Evolutionary conservation across 495 filamentous ascomycete species (phyloP), one percentile per base, ranked within the genome.

Genomic region (Chaetomium fimeti): DNA sequence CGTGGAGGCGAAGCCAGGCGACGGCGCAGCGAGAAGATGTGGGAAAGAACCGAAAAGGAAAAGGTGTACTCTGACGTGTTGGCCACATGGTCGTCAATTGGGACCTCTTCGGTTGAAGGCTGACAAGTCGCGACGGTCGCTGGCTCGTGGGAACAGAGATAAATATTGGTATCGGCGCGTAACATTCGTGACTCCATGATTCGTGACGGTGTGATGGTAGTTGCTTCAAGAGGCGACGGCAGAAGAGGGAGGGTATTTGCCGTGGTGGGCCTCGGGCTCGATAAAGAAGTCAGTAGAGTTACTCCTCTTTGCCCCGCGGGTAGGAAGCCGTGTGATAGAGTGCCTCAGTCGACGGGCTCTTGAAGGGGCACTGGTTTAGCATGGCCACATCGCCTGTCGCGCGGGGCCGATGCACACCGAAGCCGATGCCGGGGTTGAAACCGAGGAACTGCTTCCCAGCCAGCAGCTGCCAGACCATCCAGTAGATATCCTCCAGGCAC

Each of bases 391-490:
- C 42, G 9, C 60, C 66, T 1, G 18, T 29, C 20, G 60, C 40
- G 7, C 56, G n/a, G 6, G 48, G 51, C 0, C 69, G 60, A 22
- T 22, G 25, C 1, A 61, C 15, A 5, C 71, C 71, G 15, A 73
- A 73, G 22, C 69, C 69, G 9, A 43, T 6, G 4, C 71, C 71
- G 1, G 38, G 48, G 0, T 43, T 48, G 69, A 73, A 69, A 22
- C 69, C 71, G 13, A 61, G 36, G 36, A 51, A 71, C 60, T 68
- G 65, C 58, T 43, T 65, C 16, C 71, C 71, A 20, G 32, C 27
- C 29, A 71, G 3, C 32, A 73, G 58, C 60, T 68, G 60, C 67
- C 67, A 73, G 20, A 57, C 58, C 71, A 73, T 68, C 62, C 65
- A 67, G 61, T 68, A 66, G 55, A 73, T 61, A 48, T 73, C 71